Conservation (phyloP, 345 rosid genomes). For the Ailanthus altissimus region DNA sequence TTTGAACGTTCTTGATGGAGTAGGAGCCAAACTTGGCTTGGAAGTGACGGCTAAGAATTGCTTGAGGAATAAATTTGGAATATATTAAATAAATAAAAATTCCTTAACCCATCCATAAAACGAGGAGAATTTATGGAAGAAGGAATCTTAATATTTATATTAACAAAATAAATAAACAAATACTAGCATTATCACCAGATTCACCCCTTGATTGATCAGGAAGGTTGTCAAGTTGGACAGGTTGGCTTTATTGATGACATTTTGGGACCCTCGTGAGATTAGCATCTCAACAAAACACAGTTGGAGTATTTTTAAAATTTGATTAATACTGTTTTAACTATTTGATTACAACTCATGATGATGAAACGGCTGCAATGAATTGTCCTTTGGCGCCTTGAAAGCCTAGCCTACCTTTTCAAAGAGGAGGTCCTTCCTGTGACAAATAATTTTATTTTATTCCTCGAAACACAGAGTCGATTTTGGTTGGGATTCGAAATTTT, state of each 20-base stretch:
- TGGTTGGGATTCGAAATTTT: too few relatives aligned
- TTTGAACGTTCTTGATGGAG: not conserved
- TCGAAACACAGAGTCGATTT: not conserved
- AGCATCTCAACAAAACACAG: not conserved
- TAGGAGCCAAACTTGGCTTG: not conserved
- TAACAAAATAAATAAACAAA: not conserved
- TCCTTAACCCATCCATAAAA: too few relatives aligned
- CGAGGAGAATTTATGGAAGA: not conserved
- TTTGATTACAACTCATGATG: not conserved
- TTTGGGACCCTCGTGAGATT: not conserved
- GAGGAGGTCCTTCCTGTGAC: not conserved
- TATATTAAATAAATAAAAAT: not conserved
- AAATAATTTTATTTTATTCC: not conserved
- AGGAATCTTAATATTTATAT: not conserved
- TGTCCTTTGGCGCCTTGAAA: not conserved
- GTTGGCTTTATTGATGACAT: not conserved
- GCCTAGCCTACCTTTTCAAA: not conserved
- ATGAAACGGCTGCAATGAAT: not conserved
- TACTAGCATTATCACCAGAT: not conserved
- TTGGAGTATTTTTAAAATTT: too few relatives aligned
- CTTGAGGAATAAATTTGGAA: not conserved
- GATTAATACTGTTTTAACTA: too few relatives aligned
- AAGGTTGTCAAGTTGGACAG: not conserved
- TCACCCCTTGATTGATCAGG: too few relatives aligned
- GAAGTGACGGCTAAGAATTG: not conserved